phyloP scores from a whole-genome alignment of 2,329 filamentous ascomycete genomes.

The Penicillium sp. region DNA sequence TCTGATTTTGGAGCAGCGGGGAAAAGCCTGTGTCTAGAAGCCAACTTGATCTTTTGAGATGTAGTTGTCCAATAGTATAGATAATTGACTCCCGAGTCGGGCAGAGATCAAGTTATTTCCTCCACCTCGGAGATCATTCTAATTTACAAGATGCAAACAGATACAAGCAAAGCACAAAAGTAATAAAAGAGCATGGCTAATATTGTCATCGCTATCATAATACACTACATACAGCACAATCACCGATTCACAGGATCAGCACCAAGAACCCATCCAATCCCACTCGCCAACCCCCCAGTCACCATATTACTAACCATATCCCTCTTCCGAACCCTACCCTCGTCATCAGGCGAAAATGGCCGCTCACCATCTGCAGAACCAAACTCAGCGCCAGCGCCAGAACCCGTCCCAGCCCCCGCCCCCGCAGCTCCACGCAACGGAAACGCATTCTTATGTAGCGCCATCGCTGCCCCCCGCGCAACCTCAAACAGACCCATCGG shows the following conservation, averaged over 20 bases:
- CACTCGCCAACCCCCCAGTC: conserved; percentile 64
- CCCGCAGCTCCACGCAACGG: conserved; percentile 36
- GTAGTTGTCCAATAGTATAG: no score
- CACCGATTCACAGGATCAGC: conserved; percentile 49
- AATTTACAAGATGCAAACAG: no score
- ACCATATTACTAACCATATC: conserved; percentile 67
- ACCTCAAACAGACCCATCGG: conserved; percentile 59
- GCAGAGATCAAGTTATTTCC: no score
- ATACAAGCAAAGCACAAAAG: no score
- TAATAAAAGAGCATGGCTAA: no score
- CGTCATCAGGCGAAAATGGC: conserved; percentile 26
- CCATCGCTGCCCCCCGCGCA: conserved; percentile 54
- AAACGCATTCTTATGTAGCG: conserved; percentile 54
- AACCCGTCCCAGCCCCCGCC: conserved; percentile 15
- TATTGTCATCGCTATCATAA: conserved; percentile 19
- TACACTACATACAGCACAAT: conserved; percentile 6
- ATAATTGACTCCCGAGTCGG: no score
- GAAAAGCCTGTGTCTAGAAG: no score
- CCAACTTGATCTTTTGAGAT: no score
- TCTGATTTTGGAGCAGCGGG: no score
- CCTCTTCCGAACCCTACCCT: conserved; percentile 49
- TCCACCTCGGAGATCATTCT: no score
- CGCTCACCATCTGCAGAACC: conserved; percentile 19
- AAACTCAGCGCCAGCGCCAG: conserved; percentile 9
- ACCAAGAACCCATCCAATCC: conserved; percentile 68